Percentiles rank a stretch among this genome's conserved stretches.
Conservation (phyloP, 78 protist species). For the Protostelium mycophagum region DNA sequence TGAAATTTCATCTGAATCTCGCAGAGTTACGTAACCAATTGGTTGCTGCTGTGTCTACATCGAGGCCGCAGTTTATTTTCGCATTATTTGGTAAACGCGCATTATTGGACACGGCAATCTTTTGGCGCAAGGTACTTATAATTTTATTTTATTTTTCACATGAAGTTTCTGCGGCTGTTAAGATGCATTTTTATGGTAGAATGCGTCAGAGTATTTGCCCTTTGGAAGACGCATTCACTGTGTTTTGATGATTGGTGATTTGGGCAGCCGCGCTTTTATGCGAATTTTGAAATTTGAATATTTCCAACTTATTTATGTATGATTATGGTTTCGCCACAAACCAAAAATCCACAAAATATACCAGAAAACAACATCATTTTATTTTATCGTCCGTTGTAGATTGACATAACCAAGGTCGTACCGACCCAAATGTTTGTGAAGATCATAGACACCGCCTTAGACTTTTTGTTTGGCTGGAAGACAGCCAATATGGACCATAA, state of each 20-base stretch:
- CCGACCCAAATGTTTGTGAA: conserved; percentile 29
- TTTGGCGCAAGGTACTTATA: conserved; percentile 45
- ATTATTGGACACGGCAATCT: conserved; percentile 30
- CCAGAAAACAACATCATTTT: too few relatives aligned
- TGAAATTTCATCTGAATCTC: conserved; percentile 5
- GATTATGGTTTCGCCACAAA: too few relatives aligned
- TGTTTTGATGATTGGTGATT: too few relatives aligned
- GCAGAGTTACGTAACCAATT: conserved; percentile 47
- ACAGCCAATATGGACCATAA: conserved; percentile 3
- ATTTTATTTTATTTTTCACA: too few relatives aligned
- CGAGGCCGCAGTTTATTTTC: conserved; percentile 54
- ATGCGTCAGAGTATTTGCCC: too few relatives aligned
- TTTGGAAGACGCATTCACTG: too few relatives aligned
- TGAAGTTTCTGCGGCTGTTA: too few relatives aligned
- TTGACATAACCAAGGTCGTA: not conserved
- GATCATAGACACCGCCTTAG: conserved; percentile 12
- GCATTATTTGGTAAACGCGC: conserved; percentile 52
- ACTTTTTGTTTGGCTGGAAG: conserved; percentile 54
- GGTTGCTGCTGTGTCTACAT: conserved; percentile 33
- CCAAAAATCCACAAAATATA: too few relatives aligned
- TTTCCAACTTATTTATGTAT: too few relatives aligned
- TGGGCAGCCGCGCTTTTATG: not conserved
- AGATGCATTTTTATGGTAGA: too few relatives aligned
- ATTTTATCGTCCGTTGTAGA: too few relatives aligned
- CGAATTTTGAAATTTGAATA: too few relatives aligned